Conservation (phyloP, 2,329 filamentous ascomycete genomes). For the Botrytis aclada region DNA sequence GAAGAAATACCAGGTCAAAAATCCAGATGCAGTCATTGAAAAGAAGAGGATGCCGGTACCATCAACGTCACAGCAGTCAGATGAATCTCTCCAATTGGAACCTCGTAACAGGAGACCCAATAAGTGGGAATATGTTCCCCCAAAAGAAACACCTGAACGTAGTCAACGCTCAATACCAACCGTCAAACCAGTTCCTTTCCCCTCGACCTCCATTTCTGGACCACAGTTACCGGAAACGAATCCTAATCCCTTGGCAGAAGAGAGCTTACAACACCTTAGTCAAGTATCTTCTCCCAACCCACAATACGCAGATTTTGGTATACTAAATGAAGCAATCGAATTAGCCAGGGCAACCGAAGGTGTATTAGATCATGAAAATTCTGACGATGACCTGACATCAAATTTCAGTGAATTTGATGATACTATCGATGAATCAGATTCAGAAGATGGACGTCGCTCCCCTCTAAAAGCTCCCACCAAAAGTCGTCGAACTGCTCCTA, state of each 20-base stretch:
- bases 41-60: not conserved
- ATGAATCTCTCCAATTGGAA: constrained; percentile 48
- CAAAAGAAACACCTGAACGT: constrained; percentile 41
- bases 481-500: not conserved
- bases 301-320: not conserved
- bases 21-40: constrained; percentile 11
- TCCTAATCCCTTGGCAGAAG: not conserved
- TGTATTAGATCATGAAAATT: constrained; percentile 4
- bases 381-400: constrained; percentile 3
- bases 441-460: constrained; percentile 38
- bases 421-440: constrained; percentile 29
- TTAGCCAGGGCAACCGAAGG: constrained; percentile 1
- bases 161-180: constrained; percentile 25
- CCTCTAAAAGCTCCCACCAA: constrained; percentile 14
- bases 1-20: constrained; percentile 53
- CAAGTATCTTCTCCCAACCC: not conserved
- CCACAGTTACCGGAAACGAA: not conserved
- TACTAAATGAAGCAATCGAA: constrained; percentile 3
- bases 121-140: constrained; percentile 41
- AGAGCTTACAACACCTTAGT: not conserved
- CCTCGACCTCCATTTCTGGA: not conserved
- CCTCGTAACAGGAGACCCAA: constrained; percentile 40
- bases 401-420: constrained; percentile 31
- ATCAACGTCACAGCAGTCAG: constrained; percentile 13
- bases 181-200: not conserved